phyloP scores from a whole-genome alignment of 2,329 filamentous ascomycete species.

The Didymella keratinophila region DNA sequence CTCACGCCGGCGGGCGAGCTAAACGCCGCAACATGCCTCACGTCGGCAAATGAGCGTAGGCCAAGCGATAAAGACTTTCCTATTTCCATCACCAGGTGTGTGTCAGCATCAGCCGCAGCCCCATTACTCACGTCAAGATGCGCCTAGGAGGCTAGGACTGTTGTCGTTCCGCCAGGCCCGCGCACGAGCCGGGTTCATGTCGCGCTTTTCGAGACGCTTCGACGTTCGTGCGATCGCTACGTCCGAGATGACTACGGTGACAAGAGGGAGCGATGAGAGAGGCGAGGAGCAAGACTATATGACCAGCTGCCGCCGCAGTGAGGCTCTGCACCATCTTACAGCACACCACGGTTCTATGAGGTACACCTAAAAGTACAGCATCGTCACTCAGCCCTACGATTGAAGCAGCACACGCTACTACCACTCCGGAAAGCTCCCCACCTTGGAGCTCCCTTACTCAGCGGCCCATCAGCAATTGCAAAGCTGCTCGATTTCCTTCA shows the following conservation, averaged over 20 bases:
- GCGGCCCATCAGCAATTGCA: slow-evolving; percentile 32
- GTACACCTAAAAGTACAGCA: background rate
- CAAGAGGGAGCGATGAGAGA: background rate
- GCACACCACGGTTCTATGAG: background rate
- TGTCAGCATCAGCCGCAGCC: slow-evolving; percentile 22
- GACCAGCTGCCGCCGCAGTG: background rate
- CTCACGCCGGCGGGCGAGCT: background rate
- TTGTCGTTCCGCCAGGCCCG: background rate
- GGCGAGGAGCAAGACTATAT: background rate
- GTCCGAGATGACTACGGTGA: slow-evolving; percentile 14
- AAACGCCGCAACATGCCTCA: slow-evolving; percentile 7
- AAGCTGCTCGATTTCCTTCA: slow-evolving; percentile 2
- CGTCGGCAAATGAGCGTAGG: slow-evolving; percentile 7
- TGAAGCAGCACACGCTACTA: background rate
- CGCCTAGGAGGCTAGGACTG: background rate
- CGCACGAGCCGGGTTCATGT: background rate
- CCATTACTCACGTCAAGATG: background rate
- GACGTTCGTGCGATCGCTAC: slow-evolving; percentile 4
- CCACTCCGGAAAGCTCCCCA: slow-evolving; percentile 21
- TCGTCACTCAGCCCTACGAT: background rate
- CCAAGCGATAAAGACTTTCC: slow-evolving; percentile 7
- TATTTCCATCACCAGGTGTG: background rate
- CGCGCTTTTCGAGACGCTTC: background rate
- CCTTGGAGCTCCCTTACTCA: slow-evolving; percentile 33
- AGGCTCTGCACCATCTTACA: background rate